Base-by-base conservation (phyloP, 805 yeast species). In the Candida corydali region DNA sequence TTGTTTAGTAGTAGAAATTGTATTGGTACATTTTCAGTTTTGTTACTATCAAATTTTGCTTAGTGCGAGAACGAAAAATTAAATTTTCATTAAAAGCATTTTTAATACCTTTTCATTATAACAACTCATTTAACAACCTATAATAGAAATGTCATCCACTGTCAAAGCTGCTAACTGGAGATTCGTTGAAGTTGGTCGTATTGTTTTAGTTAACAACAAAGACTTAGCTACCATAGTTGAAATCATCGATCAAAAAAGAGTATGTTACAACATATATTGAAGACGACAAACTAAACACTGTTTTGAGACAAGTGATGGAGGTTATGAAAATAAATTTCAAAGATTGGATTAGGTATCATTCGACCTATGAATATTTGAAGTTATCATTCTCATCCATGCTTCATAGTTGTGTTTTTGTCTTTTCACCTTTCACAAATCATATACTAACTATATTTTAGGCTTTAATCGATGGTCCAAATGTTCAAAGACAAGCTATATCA, bases 231-330 rank as follows among this genome's bases (percentile, higher is more conserved):
- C 95, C 68, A 82, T 93, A 63, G 98, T 89, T 65, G 98, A 93
- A 80, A 86, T 93, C 77, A 86, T 93, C 67, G 98, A 93, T 81
- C 96, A 93, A 81, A 89, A 87, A 82, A 86, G 96, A 78, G 98
- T 84, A 80, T 69, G 86, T 80, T 29, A 17, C 17, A 16, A 20
- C 23, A 20, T n/a, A n/a, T n/a, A n/a, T n/a, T n/a, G n/a, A n/a
- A n/a, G n/a, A n/a, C n/a, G n/a, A n/a, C n/a, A n/a, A n/a, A n/a
- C n/a, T n/a, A n/a, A n/a, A n/a, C n/a, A n/a, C n/a, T n/a, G n/a
- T n/a, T n/a, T n/a, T n/a, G n/a, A n/a, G n/a, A n/a, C n/a, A n/a
- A n/a, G n/a, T n/a, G n/a, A n/a, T n/a, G n/a, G n/a, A n/a, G n/a
- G n/a, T n/a, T n/a, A n/a, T n/a, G n/a, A n/a, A n/a, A n/a, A n/a